Conservation (phyloP, 441 rosid species). For the Geranium incanum region DNA sequence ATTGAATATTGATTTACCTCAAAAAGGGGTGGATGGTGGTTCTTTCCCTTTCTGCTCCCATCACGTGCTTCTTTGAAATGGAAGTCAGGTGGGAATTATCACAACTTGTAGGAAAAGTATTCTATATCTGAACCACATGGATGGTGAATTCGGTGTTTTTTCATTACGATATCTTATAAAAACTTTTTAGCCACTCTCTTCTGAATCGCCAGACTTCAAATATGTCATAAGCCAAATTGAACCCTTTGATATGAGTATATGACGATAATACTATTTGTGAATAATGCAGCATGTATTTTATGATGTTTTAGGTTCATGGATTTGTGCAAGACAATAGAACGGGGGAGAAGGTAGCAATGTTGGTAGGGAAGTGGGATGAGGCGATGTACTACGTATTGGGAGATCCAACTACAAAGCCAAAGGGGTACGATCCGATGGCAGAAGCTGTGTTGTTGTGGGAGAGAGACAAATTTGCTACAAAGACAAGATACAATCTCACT, state of each 20-base stretch:
- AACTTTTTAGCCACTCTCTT: background rate
- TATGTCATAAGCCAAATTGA: background rate
- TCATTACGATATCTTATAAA: background rate
- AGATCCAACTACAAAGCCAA: constrained; percentile 49
- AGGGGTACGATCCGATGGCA: constrained; percentile 37
- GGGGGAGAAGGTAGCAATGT: constrained; percentile 56
- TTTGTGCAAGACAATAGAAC: constrained; percentile 45
- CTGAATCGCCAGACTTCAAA: background rate
- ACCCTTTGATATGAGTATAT: background rate
- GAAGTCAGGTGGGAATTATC: background rate
- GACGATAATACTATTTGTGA: background rate
- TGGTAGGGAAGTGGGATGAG: constrained; percentile 91
- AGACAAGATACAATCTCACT: constrained; percentile 69
- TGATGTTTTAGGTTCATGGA: constrained; percentile 59
- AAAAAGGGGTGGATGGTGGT: background rate
- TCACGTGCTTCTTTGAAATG: background rate
- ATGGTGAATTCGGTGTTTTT: background rate
- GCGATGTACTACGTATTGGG: constrained; percentile 60
- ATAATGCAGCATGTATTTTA: background rate
- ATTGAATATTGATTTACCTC: background rate
- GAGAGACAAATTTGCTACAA: constrained; percentile 47
- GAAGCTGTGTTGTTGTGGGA: constrained; percentile 58
- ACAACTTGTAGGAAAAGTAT: background rate
- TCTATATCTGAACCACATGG: background rate
- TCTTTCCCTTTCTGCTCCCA: background rate